Conservation (phyloP, 1,284 basidiomycete genomes). For the Ganoderma resinaceum region DNA sequence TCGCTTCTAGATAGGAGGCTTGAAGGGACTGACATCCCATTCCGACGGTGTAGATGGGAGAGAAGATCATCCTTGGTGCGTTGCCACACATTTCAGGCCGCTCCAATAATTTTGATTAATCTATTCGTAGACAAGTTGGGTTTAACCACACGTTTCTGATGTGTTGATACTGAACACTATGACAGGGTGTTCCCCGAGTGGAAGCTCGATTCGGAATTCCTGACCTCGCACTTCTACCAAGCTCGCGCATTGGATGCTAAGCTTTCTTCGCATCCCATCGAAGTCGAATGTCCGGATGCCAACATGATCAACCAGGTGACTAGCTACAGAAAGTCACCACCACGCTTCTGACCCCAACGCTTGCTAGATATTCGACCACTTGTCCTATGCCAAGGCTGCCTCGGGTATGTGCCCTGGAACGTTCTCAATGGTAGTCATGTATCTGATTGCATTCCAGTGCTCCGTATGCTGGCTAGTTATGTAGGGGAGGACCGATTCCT, state of each 20-base stretch:
- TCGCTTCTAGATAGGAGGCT: no score
- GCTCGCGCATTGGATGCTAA: slow-evolving; percentile 90
- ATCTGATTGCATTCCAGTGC: slow-evolving; percentile 55
- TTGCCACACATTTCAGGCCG: slow-evolving; percentile 8
- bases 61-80: slow-evolving; percentile 87
- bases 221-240: slow-evolving; percentile 71
- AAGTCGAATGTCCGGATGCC: slow-evolving; percentile 90
- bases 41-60: slow-evolving; percentile 71
- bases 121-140: slow-evolving; percentile 54
- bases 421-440: neutral
- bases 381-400: slow-evolving; percentile 90
- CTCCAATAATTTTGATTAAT: neutral
- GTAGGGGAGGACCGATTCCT: slow-evolving; percentile 92
- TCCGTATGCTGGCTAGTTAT: slow-evolving; percentile 91
- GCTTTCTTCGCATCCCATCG: slow-evolving; percentile 93
- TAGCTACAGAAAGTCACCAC: neutral
- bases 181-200: slow-evolving; percentile 79
- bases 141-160: slow-evolving; percentile 4
- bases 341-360: neutral
- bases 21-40: neutral
- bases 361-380: slow-evolving; percentile 80
- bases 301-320: slow-evolving; percentile 83
- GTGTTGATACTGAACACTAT: neutral
- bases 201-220: slow-evolving; percentile 76
- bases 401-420: slow-evolving; percentile 56